phyloP scores from a whole-genome alignment of 805 yeast genomes.

The Metschnikowia kunwiensis region DNA sequence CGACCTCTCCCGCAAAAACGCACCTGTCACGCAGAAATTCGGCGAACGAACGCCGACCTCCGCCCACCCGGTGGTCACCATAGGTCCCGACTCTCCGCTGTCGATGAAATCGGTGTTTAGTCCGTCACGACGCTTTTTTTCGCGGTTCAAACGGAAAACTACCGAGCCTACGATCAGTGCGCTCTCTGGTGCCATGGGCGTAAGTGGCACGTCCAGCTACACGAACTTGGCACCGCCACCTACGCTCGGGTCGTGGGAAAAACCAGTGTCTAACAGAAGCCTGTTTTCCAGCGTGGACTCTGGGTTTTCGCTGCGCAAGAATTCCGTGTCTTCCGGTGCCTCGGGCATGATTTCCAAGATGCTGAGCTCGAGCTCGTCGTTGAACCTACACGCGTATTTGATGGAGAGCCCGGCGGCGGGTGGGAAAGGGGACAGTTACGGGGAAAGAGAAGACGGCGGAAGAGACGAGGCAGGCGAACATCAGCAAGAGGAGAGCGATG shows the following conservation, averaged over 20 bases:
- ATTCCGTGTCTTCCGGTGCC: slow-evolving; percentile 25
- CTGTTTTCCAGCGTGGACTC: slow-evolving; percentile 15
- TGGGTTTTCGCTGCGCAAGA: slow-evolving; percentile 20
- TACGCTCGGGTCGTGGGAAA: slow-evolving; percentile 23
- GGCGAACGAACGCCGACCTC: slow-evolving; percentile 24
- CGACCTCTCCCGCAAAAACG: slow-evolving; percentile 3
- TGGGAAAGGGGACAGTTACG: slow-evolving; percentile 2
- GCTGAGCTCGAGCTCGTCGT: slow-evolving; percentile 39
- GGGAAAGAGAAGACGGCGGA: no score
- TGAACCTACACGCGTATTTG: slow-evolving; percentile 41
- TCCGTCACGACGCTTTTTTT: slow-evolving; percentile 37
- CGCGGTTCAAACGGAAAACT: slow-evolving; percentile 23
- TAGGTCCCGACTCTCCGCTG: slow-evolving; percentile 40
- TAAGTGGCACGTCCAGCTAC: slow-evolving; percentile 2
- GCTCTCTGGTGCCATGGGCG: slow-evolving; percentile 25
- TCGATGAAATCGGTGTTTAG: slow-evolving; percentile 32
- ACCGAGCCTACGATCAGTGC: slow-evolving; percentile 30
- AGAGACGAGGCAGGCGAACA: not conserved
- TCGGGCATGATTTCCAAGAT: slow-evolving; percentile 30
- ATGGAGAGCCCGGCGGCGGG: slow-evolving; percentile 30
- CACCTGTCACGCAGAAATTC: not conserved
- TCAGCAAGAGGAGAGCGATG: not conserved
- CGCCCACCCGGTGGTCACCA: slow-evolving; percentile 28
- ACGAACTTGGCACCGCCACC: slow-evolving; percentile 39
- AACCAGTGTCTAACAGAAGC: slow-evolving; percentile 8